Percentiles rank a stretch among this genome's conserved stretches.
These are phyloP conservation scores for Vitis amurensis DNA, from an alignment of 164 flowering plant genomes.

Conservation along the genomic window DNA sequence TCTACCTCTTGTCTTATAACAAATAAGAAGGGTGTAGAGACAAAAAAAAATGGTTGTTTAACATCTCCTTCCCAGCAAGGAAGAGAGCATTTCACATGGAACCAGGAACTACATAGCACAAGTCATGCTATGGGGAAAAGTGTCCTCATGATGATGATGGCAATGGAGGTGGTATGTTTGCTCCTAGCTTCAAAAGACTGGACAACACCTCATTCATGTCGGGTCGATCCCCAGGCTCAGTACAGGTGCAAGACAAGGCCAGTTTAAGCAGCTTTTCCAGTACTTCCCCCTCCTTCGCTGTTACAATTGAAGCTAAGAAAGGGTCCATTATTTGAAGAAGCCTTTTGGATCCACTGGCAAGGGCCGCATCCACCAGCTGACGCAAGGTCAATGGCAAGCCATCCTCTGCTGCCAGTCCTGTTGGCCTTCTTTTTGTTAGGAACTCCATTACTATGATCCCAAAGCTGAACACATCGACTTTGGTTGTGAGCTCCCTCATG, in stretches of 20 bases:
- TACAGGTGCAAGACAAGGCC: conserved; percentile 56
- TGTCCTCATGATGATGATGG: no score
- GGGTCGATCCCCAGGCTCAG: conserved; percentile 59
- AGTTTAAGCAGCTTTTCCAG: conserved; percentile 45
- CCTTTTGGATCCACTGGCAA: conserved; percentile 32
- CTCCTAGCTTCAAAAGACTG: conserved; percentile 37
- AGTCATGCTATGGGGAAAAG: no score
- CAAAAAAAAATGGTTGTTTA: no score
- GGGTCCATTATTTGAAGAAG: conserved; percentile 53
- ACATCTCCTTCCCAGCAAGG: no score
- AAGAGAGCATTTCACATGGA: no score
- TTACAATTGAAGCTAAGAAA: conserved; percentile 24
- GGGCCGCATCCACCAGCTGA: conserved; percentile 51
- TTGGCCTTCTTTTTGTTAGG: conserved; percentile 65
- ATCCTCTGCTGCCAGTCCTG: conserved; percentile 48
- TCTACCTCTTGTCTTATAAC: no score
- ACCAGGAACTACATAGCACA: no score
- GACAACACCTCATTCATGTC: conserved; percentile 59
- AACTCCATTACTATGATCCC: conserved; percentile 80
- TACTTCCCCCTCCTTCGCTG: conserved; percentile 24
- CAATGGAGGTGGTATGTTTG: no score
- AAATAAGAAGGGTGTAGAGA: no score
- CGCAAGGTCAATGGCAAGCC: conserved; percentile 54
- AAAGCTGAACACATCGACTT: conserved; percentile 86
- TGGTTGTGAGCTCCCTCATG: conserved; percentile 67